A percentile compares a stretch with the other conserved stretches of the same genome.
Evolutionary conservation across 441 rosid species (phyloP).

Genomic region (Brassica balearica): DNA sequence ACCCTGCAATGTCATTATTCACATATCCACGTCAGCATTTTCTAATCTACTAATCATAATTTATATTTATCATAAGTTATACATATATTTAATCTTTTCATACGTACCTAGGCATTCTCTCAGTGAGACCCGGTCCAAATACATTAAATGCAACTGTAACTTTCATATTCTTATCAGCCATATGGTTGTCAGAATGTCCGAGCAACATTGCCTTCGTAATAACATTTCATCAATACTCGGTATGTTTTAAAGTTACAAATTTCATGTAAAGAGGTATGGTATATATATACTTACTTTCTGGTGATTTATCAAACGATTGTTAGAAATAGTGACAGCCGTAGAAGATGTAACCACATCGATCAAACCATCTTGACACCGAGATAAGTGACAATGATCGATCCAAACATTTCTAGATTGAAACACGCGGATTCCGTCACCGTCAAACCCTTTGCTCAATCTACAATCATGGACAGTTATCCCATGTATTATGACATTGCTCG

Average conservation of each 20-base stretch:
- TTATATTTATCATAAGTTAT: not conserved
- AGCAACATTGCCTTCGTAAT: constrained; percentile 68
- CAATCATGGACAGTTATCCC: constrained; percentile 63
- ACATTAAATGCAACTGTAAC: constrained; percentile 74
- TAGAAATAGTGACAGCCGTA: constrained; percentile 58
- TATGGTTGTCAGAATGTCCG: constrained; percentile 59
- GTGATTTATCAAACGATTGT: constrained; percentile 55
- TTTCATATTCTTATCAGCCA: constrained; percentile 66
- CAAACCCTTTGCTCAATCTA: constrained; percentile 31
- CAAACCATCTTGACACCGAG: constrained; percentile 57
- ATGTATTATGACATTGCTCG: constrained; percentile 60
- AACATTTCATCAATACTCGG: not conserved
- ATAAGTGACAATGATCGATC: constrained; percentile 64
- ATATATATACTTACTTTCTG: constrained; percentile 48
- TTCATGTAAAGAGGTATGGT: not conserved
- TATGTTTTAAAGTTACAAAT: not conserved
- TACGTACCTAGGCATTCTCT: constrained; percentile 83
- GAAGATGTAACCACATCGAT: constrained; percentile 58
- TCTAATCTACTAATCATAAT: not conserved
- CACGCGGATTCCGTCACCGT: constrained; percentile 59
- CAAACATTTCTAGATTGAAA: constrained; percentile 53
- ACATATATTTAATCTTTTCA: not conserved
- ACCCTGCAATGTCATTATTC: constrained; percentile 49
- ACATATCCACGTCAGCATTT: constrained; percentile 11
- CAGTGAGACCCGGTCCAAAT: constrained; percentile 69